These are phyloP conservation scores for Lepiota brunneoincarnata DNA, from an alignment of 768 basidiomycete species.

Conservation along the genomic window DNA sequence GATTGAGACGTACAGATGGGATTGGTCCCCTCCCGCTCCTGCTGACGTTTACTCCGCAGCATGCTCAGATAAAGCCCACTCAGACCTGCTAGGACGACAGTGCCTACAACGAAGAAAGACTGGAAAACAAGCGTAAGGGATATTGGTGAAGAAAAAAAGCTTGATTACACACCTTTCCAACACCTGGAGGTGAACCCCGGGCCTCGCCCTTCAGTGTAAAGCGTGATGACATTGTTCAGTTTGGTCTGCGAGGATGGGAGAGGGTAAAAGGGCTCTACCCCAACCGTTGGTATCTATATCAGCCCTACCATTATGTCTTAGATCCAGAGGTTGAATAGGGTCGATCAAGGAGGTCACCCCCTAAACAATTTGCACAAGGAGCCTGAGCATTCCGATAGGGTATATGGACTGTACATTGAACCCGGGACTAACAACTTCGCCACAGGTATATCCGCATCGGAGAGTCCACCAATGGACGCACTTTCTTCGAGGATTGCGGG, in stretches of 20 bases:
- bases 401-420: too few relatives aligned
- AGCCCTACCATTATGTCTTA: not conserved
- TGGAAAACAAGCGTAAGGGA: slow-evolving; percentile 5
- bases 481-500: too few relatives aligned
- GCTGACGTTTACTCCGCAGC: slow-evolving; percentile 23
- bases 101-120: slow-evolving; percentile 27
- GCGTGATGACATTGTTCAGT: not conserved
- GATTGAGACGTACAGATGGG: slow-evolving; percentile 26
- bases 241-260: not conserved
- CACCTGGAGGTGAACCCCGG: slow-evolving; percentile 1
- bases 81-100: slow-evolving; percentile 24
- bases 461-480: too few relatives aligned
- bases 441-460: too few relatives aligned
- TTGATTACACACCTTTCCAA: slow-evolving; percentile 16
- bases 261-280: too few relatives aligned
- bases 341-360: slow-evolving; percentile 1
- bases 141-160: not conserved
- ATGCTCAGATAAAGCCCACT: slow-evolving; percentile 29
- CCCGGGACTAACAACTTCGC: too few relatives aligned
- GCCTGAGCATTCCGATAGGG: too few relatives aligned
- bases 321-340: not conserved
- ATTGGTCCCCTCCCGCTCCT: slow-evolving; percentile 23
- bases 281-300: too few relatives aligned
- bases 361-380: not conserved
- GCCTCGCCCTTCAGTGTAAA: slow-evolving; percentile 4